These are phyloP conservation scores for Quercus lobata DNA, from an alignment of 331 rosid genomes.

Conservation along the genomic window DNA sequence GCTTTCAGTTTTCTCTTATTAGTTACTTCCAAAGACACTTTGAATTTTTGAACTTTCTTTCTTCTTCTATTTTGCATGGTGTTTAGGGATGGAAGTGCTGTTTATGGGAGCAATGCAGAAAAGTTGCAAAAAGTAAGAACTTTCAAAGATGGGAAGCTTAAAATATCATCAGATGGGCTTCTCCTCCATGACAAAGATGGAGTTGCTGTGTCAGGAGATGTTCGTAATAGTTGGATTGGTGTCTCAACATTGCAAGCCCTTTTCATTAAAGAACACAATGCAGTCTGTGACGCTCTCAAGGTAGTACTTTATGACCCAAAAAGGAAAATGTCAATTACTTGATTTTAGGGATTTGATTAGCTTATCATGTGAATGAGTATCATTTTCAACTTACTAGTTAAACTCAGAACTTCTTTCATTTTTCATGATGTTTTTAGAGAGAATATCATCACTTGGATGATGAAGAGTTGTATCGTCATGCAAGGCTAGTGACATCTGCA, in stretches of 20 bases:
- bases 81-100: conserved; percentile 44
- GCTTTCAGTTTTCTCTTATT: neutral
- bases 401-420: neutral
- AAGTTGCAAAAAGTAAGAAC: conserved; percentile 29
- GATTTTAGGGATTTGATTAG: too few species aligned
- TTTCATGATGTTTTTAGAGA: conserved; percentile 7
- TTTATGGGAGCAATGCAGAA: conserved; percentile 45
- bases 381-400: neutral
- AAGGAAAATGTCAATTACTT: too few species aligned
- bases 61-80: too few species aligned
- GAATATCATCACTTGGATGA: conserved; percentile 27
- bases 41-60: too few species aligned
- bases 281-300: conserved; percentile 46
- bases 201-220: conserved; percentile 38
- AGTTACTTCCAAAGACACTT: too few species aligned
- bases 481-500: conserved; percentile 53
- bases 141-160: conserved; percentile 45
- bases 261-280: conserved; percentile 43
- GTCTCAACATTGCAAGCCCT: conserved; percentile 48
- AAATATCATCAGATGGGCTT: conserved; percentile 35
- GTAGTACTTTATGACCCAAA: conserved; percentile 5
- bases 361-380: too few species aligned
- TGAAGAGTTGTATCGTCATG: conserved; percentile 44
- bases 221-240: conserved; percentile 62
- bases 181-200: conserved; percentile 45